Base-by-base conservation (phyloP, 2,329 filamentous ascomycete species). In the Periglandula ipomoeae region DNA sequence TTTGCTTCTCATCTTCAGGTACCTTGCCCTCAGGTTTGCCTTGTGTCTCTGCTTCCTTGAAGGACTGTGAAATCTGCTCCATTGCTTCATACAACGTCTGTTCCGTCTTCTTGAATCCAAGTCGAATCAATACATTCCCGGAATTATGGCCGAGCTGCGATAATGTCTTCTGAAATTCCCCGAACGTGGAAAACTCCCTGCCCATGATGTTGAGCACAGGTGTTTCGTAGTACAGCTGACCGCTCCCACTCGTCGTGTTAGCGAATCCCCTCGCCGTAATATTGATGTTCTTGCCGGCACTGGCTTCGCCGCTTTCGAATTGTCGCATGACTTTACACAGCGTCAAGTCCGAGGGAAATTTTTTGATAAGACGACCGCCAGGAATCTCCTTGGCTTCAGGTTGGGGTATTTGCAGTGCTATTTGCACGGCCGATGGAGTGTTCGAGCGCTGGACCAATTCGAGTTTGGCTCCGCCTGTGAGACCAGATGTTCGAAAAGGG, bases 291-390 rank as follows among this genome's bases (percentile, higher is more conserved):
- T 68, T 73, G 8, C 75, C 76, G 50, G 74, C 73, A 44, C 74
- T 81, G n/a, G 79, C 78, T 22, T 79, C 76, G 30, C 79, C 82
- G 54, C 85, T 85, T 67, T 98, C 93, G 56, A 97, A 95, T 61
- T 93, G 88, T 51, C 93, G 84, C 49, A 98, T 64, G 24, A 97
- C 74, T 56, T 89, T 79, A 93, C 93, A 98, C 66, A 98, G 64
- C 17, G 89, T 87, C 32, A 88, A 87, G 55, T 88, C 85, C 65
- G 87, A 95, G 1, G 90, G 83, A 52, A 97, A 89, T 62, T 93
- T 95, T 62, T 93, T 84, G 49, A 82, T 80, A 37, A 95, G 68
- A 26, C 89, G 81, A 22, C 82, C 80, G 55, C 79, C 81, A 2
- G 82, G 76, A 19, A 78, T 73, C 44, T 76, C 72, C 40, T 71